These are phyloP conservation scores for Thermomucor indicae-seudaticae DNA, from an alignment of 371 early-diverging fungal genomes.

Conservation along the genomic window DNA sequence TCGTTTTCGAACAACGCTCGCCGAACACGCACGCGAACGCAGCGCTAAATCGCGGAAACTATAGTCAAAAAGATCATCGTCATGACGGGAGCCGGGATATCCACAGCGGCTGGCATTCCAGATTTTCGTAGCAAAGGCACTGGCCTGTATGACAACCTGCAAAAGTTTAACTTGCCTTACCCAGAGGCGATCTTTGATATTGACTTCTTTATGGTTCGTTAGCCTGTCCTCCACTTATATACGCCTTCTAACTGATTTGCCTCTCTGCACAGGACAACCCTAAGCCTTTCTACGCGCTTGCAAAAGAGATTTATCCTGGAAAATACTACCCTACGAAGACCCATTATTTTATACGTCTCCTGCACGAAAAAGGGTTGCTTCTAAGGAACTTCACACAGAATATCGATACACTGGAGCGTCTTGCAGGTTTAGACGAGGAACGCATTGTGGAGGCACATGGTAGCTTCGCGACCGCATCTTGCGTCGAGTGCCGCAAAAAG, in stretches of 20 bases:
- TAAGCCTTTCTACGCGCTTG: conserved; percentile 85
- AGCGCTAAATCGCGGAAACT: background rate
- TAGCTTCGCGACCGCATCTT: conserved; percentile 80
- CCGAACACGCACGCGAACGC: background rate
- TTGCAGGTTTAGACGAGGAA: conserved; percentile 72
- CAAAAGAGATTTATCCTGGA: conserved; percentile 91
- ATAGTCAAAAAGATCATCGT: conserved; percentile 79
- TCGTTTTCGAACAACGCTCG: background rate
- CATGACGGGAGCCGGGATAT: conserved; percentile 95
- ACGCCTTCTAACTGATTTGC: no score
- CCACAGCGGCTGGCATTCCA: conserved; percentile 88
- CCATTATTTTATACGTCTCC: conserved; percentile 81
- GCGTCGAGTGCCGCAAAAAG: conserved; percentile 52
- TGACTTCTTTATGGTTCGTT: conserved; percentile 73
- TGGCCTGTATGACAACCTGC: conserved; percentile 89
- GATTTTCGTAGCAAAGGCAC: conserved; percentile 92
- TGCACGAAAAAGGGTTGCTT: conserved; percentile 71
- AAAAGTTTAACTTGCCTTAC: conserved; percentile 82
- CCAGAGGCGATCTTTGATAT: conserved; percentile 95
- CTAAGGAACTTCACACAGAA: conserved; percentile 92
- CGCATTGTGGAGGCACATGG: conserved; percentile 93
- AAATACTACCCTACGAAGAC: conserved; percentile 76
- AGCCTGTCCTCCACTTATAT: no score
- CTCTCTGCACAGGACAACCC: conserved; percentile 73
- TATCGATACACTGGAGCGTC: conserved; percentile 91